phyloP scores from a whole-genome alignment of 225 moss, liverwort and hornwort species.

The Pleurozium schreberi region DNA sequence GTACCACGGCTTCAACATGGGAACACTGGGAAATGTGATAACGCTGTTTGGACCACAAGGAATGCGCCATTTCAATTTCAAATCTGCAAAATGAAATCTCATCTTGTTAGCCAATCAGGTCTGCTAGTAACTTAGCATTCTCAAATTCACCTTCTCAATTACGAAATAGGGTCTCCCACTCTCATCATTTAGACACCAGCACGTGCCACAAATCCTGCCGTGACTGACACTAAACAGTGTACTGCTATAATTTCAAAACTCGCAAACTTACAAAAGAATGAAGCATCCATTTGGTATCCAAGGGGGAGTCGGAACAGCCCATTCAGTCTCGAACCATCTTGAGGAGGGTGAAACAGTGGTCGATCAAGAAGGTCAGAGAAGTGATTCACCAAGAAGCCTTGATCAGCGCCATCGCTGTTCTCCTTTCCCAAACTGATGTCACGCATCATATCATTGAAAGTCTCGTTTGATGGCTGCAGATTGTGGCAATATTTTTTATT shows the following conservation, averaged over 20 bases:
- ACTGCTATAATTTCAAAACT: neutral
- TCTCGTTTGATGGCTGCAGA: constrained; percentile 80
- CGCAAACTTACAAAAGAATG: constrained; percentile 66
- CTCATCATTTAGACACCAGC: neutral
- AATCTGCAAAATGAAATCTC: constrained; percentile 30
- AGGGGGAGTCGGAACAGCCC: constrained; percentile 74
- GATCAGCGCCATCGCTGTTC: constrained; percentile 87
- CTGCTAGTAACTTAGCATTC: neutral
- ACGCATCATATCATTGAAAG: constrained; percentile 50
- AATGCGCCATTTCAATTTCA: constrained; percentile 83
- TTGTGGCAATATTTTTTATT: neutral
- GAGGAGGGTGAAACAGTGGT: constrained; percentile 75
- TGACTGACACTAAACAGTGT: neutral
- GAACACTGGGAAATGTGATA: constrained; percentile 92
- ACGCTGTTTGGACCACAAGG: constrained; percentile 90
- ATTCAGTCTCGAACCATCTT: constrained; percentile 51
- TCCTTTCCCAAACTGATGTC: constrained; percentile 44
- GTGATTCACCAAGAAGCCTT: constrained; percentile 80
- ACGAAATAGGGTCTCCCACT: neutral
- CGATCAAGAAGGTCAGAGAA: constrained; percentile 63
- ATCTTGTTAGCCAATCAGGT: neutral
- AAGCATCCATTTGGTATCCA: constrained; percentile 98
- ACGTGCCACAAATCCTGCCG: neutral
- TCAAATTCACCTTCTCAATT: neutral
- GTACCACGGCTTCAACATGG: constrained; percentile 94